A percentile compares a stretch with the other conserved stretches of the same genome.
phyloP scores from a whole-genome alignment of 1,284 basidiomycete genomes.

The Cutaneotrichosporon dermatis region DNA sequence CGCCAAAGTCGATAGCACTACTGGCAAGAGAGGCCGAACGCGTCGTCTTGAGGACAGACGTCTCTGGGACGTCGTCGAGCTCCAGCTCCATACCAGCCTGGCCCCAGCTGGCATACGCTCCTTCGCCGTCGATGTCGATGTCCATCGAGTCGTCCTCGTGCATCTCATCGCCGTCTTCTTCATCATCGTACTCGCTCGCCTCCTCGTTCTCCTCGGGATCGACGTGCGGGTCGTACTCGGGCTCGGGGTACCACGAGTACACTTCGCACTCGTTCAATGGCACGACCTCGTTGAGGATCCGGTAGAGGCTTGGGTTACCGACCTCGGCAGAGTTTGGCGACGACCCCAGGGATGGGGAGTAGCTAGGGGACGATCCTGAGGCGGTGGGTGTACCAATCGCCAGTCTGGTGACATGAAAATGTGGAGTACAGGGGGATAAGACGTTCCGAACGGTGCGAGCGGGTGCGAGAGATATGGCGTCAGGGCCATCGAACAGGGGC shows the following conservation, averaged over 20 bases:
- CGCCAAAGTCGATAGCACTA: conserved; percentile 42
- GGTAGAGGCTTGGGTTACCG: conserved; percentile 56
- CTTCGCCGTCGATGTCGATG: conserved; percentile 41
- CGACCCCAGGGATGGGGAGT: conserved; percentile 1
- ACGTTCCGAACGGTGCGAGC: not conserved
- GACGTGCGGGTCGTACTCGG: conserved; percentile 91
- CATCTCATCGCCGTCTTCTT: conserved; percentile 32
- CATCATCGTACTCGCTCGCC: conserved; percentile 33
- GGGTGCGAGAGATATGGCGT: not conserved
- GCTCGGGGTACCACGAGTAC: conserved; percentile 89
- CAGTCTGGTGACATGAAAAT: not conserved
- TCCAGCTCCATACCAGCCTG: conserved; percentile 34
- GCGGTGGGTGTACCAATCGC: not conserved
- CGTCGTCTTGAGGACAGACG: conserved; percentile 4
- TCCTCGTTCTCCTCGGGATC: conserved; percentile 69
- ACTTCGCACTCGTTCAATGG: conserved; percentile 89
- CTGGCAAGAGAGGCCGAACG: conserved; percentile 1
- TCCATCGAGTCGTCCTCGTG: conserved; percentile 32
- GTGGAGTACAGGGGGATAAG: not conserved
- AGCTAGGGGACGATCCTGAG: conserved; percentile 2
- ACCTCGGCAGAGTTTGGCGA: conserved; percentile 12
- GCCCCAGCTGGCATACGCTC: conserved; percentile 28
- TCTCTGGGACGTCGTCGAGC: conserved; percentile 19
- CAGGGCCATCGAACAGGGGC: conserved; percentile 9
- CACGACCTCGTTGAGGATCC: conserved; percentile 84